Evolutionary conservation across 768 basidiomycete species (phyloP), one percentile per base, ranked within the genome.

Genomic region (Lactarius hengduanensis): DNA sequence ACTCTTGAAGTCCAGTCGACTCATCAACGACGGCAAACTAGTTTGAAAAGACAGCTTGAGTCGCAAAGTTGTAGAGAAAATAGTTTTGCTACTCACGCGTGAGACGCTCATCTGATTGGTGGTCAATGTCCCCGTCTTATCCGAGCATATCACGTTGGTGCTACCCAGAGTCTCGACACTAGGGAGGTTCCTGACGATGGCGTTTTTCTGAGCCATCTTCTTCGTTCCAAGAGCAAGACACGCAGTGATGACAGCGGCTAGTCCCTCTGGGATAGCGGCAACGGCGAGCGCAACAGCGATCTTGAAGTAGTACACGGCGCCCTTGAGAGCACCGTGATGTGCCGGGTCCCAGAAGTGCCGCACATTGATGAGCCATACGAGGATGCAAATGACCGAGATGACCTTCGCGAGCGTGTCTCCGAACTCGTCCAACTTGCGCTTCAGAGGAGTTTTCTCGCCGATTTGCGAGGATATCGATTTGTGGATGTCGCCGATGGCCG

Each of bases 151-250:
- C 58, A 99, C 94, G 74, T 97, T 98, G 53, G 96, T 97, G 80
- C 95, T 96, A 0, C 96, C 96, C 8, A 99, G 82, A 45, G 96
- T 98, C 79, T 99, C 96, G 38, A 99, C 97, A 69, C 91, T 94
- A 9, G 96, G 97, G 69, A 99, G 80, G 76, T 96, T 96, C 72
- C 96, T 81, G 62, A 99, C 96, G 72, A 99, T 99, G 2, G 96
- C 96, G 69, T 98, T 97, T 79, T 96, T 92, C 81, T 97, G 92
- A 0, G 96, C 96, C 96, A 99, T 99, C 78, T 97, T 98, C 81
- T 97, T 95, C 20, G 96, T 98, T 22, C 96, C 97, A 16, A 99
- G 83, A 11, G 97, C 96, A 45, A 99, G 78, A 77, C 96, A 98
- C 11, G 95, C 95, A 9, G 96, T 99, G 74, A 98, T 97, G 65